phyloP scores from a whole-genome alignment of 441 rosid genomes.

The Dalechampia spathulata region DNA sequence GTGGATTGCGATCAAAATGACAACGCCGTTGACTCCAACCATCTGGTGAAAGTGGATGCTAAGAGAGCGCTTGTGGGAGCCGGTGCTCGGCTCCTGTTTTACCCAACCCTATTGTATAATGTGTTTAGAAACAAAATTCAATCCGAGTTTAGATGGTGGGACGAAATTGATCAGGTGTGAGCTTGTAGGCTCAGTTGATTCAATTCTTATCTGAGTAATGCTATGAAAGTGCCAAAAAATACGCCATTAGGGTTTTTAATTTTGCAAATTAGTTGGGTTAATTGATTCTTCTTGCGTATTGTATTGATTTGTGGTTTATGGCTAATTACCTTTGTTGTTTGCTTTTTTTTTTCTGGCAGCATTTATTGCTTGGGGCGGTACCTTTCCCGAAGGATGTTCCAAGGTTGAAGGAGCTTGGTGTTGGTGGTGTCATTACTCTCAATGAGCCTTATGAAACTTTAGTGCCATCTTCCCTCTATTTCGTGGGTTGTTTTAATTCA shows the following conservation, averaged over 20 bases:
- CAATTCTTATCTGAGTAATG: no score
- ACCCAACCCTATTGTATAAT: slow-evolving; percentile 51
- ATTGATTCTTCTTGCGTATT: background rate
- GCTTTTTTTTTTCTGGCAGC: slow-evolving; percentile 21
- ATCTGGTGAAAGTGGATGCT: no score
- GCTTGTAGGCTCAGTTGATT: background rate
- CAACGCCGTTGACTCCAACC: no score
- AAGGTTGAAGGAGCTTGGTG: slow-evolving; percentile 40
- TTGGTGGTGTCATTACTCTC: slow-evolving; percentile 40
- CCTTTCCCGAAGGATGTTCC: slow-evolving; percentile 51
- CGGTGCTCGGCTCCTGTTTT: slow-evolving; percentile 50
- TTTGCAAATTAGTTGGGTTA: no score
- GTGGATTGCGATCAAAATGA: no score
- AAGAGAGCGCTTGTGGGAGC: slow-evolving; percentile 49
- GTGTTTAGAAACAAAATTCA: slow-evolving; percentile 45
- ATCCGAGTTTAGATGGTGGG: slow-evolving; percentile 62
- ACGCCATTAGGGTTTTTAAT: no score
- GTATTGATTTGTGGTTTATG: background rate
- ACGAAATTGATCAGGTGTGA: slow-evolving; percentile 43
- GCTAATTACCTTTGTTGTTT: background rate
- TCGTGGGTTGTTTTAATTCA: slow-evolving; percentile 22
- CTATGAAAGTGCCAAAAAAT: no score
- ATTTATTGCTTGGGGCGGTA: slow-evolving; percentile 49
- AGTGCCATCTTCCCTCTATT: slow-evolving; percentile 43
- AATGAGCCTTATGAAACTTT: slow-evolving; percentile 56